phyloP scores from a whole-genome alignment of 495 filamentous ascomycete species.

The Aspergillus kassunensis region DNA sequence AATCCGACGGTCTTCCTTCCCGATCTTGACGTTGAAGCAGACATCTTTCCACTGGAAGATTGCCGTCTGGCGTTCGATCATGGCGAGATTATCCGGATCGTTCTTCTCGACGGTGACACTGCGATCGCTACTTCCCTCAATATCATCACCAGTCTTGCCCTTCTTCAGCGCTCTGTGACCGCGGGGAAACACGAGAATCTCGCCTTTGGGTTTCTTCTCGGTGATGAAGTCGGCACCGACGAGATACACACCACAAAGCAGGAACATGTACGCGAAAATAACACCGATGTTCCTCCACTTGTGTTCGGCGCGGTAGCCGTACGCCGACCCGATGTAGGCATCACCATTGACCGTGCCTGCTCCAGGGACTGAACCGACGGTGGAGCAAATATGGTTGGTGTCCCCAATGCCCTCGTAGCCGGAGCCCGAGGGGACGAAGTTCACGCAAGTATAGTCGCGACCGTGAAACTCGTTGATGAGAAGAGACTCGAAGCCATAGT shows the following conservation, averaged over 20 bases:
- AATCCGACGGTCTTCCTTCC: slow-evolving; percentile 53
- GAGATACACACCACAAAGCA: slow-evolving; percentile 52
- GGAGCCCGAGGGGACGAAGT: slow-evolving; percentile 39
- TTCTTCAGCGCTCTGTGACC: slow-evolving; percentile 21
- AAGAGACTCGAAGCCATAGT: slow-evolving; percentile 46
- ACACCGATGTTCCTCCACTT: slow-evolving; percentile 71
- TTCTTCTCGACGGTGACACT: slow-evolving; percentile 7
- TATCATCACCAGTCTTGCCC: slow-evolving; percentile 27
- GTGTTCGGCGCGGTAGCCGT: slow-evolving; percentile 56
- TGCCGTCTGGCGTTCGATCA: slow-evolving; percentile 56
- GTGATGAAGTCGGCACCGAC: slow-evolving; percentile 44
- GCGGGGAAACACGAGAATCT: slow-evolving; percentile 49
- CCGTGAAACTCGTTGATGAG: slow-evolving; percentile 60
- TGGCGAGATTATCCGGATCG: slow-evolving; percentile 32
- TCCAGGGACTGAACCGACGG: slow-evolving; percentile 52
- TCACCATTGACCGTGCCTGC: slow-evolving; percentile 44
- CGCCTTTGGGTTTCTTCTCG: slow-evolving; percentile 45
- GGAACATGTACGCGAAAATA: slow-evolving; percentile 59
- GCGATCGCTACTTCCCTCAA: slow-evolving; percentile 29
- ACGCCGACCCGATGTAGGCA: slow-evolving; percentile 42
- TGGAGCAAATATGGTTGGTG: slow-evolving; percentile 41
- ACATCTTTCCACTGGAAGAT: slow-evolving; percentile 79
- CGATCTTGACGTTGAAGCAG: slow-evolving; percentile 64
- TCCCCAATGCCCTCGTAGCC: slow-evolving; percentile 17
- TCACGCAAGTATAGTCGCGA: slow-evolving; percentile 49